Evolutionary conservation across 257 asterid genomes (phyloP).

Genomic region (Jaltomata sinuosa): DNA sequence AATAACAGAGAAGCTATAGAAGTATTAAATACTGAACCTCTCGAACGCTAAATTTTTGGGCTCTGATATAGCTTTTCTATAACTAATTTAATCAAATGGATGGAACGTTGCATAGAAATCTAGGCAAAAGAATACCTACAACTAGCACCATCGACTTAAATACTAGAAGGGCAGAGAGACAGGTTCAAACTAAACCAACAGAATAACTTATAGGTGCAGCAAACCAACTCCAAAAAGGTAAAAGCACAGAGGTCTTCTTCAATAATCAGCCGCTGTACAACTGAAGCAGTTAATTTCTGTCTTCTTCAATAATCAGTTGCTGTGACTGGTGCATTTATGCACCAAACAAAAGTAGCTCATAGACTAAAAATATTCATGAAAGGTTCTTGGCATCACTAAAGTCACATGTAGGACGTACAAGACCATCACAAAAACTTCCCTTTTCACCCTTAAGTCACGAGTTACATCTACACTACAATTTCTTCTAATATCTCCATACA

Average conservation of each 20-base stretch:
- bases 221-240: background rate
- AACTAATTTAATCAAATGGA: background rate
- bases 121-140: background rate
- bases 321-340: background rate
- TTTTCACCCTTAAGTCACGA: background rate
- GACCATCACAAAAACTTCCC: background rate
- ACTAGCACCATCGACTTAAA: background rate
- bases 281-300: background rate
- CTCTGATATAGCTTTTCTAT: background rate
- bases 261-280: background rate
- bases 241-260: background rate
- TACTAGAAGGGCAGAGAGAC: background rate
- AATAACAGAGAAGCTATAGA: background rate
- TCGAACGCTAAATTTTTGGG: background rate
- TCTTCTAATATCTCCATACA: background rate
- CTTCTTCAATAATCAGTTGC: background rate
- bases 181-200: background rate
- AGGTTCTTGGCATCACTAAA: background rate
- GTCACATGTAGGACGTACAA: background rate
- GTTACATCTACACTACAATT: background rate
- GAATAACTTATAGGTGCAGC: background rate
- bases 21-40: background rate
- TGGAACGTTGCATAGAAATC: background rate
- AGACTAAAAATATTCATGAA: background rate
- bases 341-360: background rate